Percentiles rank a stretch among this genome's conserved stretches.
These are phyloP conservation scores for Amaranthus tricolor DNA, from an alignment of 179 eudicot genomes.

Conservation along the genomic window DNA sequence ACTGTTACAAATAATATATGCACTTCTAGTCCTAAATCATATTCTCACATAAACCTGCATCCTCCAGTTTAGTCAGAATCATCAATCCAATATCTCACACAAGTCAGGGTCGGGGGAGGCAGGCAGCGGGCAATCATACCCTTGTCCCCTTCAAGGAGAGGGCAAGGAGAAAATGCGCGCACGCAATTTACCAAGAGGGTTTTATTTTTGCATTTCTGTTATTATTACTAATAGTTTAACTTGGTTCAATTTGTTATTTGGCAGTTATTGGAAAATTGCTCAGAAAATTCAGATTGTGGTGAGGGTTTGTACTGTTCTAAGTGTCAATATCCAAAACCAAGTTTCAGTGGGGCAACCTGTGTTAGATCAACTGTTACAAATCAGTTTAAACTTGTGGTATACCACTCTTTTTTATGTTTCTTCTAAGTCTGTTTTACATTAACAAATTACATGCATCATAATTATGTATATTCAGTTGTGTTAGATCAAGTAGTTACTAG, in stretches of 20 bases:
- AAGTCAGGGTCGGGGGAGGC: too few species aligned
- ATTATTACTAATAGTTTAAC: background rate
- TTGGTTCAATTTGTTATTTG: background rate
- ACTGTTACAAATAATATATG: too few species aligned
- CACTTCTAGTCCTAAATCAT: too few species aligned
- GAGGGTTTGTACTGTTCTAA: conserved; percentile 60
- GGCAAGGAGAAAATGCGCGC: too few species aligned
- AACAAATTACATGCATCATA: background rate
- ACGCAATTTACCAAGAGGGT: background rate
- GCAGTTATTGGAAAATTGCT: conserved; percentile 30
- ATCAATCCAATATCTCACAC: too few species aligned
- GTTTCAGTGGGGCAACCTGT: conserved; percentile 41
- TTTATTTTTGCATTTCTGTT: background rate
- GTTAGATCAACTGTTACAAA: conserved; percentile 55
- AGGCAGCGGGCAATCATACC: too few species aligned
- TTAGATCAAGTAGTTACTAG: background rate
- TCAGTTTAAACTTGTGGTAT: conserved; percentile 64
- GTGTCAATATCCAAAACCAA: conserved; percentile 33
- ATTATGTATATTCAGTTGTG: background rate
- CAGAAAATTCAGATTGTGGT: conserved; percentile 43
- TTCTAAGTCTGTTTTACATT: background rate
- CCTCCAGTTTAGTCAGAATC: too few species aligned
- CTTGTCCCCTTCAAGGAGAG: too few species aligned
- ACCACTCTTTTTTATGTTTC: background rate
- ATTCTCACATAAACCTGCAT: too few species aligned